Evolutionary conservation across 2,329 filamentous ascomycete species (phyloP), one percentile per base, ranked within the genome.

Genomic region (Pseudocercospora fijiensis): DNA sequence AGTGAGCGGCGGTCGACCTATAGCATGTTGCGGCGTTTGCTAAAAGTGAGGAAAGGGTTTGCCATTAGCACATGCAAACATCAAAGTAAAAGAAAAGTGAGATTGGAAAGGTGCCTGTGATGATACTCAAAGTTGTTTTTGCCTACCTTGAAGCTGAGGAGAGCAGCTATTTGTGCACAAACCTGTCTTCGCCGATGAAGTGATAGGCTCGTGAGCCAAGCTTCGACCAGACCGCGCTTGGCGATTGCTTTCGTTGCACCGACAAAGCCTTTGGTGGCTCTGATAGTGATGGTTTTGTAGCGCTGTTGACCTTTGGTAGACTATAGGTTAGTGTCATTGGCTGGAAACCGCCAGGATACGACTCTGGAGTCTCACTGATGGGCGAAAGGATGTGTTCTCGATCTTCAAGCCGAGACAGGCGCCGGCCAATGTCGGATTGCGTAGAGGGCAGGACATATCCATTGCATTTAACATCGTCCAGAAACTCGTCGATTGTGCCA

Each of bases 371-470:
- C 45, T 61, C 62, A 22, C 47, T 45, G 9, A 64, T 58, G 1
- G 62, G 62, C 1, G 58, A 61, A 8, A 64, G 33, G 33, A 64
- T 61, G 22, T 64, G 62, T 27, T 64, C 62, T 37, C 26, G 22
- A 20, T 18, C 20, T 11, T 62, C 60, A 30, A 65, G 59, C 20
- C 33, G 22, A 9, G 41, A 20, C 13, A 65, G 22, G 11, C 63
- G 59, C 16, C 22, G 16, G 16, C 22, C 51, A 28, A 65, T 65
- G 10, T 27, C 51, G 6, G 59, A 65, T 9, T 56, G 22, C n/a
- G 47, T 16, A 18, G 56, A 47, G 3, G 13, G 56, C 0, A 65
- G 51, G 11, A 65, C 49, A 37, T 56, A 65, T 4, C 63, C 63
- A 27, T 59, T 18, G n/a, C 24, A 18, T 26, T 49, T 49, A 27